These are phyloP conservation scores for Chamaenerion angustifolium DNA, from an alignment of 345 rosid species.

Conservation along the genomic window DNA sequence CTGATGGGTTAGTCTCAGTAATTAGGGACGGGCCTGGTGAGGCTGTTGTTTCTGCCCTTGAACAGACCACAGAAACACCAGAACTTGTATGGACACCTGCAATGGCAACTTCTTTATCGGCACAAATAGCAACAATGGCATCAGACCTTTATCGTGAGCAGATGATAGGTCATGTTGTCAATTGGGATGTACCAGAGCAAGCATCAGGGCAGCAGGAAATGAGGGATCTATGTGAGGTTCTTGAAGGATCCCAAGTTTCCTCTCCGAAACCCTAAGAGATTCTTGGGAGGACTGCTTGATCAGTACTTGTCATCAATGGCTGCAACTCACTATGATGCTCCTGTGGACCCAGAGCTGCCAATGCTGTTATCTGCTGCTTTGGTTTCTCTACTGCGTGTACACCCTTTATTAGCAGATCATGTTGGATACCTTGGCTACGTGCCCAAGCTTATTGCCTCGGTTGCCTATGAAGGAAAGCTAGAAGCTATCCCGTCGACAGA, in stretches of 20 bases:
- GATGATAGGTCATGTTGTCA: slow-evolving; percentile 75
- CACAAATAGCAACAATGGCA: slow-evolving; percentile 90
- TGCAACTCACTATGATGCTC: slow-evolving; percentile 72
- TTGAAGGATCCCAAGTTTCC: slow-evolving; percentile 96
- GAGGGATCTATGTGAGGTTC: slow-evolving; percentile 87
- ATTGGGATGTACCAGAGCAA: slow-evolving; percentile 99
- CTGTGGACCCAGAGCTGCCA: slow-evolving; percentile 84
- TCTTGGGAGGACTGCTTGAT: slow-evolving; percentile 93
- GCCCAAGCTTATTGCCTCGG: slow-evolving; percentile 95
- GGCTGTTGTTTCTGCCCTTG: slow-evolving; percentile 82
- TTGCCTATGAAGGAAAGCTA: slow-evolving; percentile 84
- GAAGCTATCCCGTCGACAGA: slow-evolving; percentile 82
- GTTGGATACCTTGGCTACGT: slow-evolving; percentile 96
- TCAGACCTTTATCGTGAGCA: slow-evolving; percentile 86
- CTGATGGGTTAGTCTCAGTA: slow-evolving; percentile 87
- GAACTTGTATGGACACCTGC: slow-evolving; percentile 99
- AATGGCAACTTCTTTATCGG: slow-evolving; percentile 95
- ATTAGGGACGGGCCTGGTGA: slow-evolving; percentile 99
- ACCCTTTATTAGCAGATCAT: slow-evolving; percentile 97
- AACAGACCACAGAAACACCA: slow-evolving; percentile 90
- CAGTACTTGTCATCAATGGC: slow-evolving; percentile 91
- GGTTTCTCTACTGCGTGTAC: slow-evolving; percentile 93
- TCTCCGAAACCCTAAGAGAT: slow-evolving; percentile 86
- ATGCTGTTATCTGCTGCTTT: slow-evolving; percentile 96
- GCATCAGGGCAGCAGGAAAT: slow-evolving; percentile 78